phyloP scores from a whole-genome alignment of 495 filamentous ascomycete species.

The Daldinia vernicosa region DNA sequence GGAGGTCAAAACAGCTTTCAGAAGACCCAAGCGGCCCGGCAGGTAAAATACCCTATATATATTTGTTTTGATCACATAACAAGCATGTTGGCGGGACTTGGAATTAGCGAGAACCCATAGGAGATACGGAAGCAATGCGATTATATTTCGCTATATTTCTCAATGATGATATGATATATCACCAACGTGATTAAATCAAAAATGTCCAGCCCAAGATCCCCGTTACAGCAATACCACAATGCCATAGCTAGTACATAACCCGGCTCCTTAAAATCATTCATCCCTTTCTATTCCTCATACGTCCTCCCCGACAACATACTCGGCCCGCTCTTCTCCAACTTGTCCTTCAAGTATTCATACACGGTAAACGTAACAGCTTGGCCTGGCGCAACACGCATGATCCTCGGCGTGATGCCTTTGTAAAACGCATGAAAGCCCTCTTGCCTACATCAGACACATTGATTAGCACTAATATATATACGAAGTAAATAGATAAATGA shows the following conservation, averaged over 20 bases:
- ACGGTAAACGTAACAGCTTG: slow-evolving; percentile 99
- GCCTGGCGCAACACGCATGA: slow-evolving; percentile 97
- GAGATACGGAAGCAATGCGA: slow-evolving; percentile 17
- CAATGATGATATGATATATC: slow-evolving; percentile 10
- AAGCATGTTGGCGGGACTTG: background rate
- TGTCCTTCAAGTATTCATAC: slow-evolving; percentile 88
- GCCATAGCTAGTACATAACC: background rate
- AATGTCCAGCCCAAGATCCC: background rate
- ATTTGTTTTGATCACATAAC: background rate
- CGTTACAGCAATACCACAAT: too few species aligned
- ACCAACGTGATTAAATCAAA: background rate
- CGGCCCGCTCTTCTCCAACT: slow-evolving; percentile 77
- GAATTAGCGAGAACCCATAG: slow-evolving; percentile 15
- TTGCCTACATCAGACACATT: slow-evolving; percentile 57
- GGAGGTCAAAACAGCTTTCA: slow-evolving; percentile 77
- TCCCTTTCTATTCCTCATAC: slow-evolving; percentile 73
- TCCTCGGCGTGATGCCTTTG: slow-evolving; percentile 96
- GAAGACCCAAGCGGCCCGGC: slow-evolving; percentile 89
- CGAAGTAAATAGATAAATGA: background rate
- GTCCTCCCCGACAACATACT: slow-evolving; percentile 70
- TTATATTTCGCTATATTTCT: slow-evolving; percentile 19
- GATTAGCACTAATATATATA: slow-evolving; percentile 1
- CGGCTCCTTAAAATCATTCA: background rate
- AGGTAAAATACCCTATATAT: slow-evolving; percentile 41
- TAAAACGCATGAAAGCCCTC: slow-evolving; percentile 96